These are phyloP conservation scores for Mycena belliarum DNA, from an alignment of 768 basidiomycete genomes.

Conservation along the genomic window DNA sequence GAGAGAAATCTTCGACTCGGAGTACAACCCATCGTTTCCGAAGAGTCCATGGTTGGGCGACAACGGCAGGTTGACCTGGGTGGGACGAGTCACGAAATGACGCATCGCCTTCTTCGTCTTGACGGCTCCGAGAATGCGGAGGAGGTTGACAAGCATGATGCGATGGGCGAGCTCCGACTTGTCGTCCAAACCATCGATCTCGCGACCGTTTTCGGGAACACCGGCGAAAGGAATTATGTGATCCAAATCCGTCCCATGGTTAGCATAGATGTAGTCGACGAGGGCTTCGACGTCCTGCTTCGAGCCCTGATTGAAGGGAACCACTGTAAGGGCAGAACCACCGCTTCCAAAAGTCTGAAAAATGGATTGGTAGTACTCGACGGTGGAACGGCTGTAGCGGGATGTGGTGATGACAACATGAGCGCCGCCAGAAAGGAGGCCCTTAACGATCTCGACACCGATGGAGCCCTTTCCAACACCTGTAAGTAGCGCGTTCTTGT, in stretches of 20 bases:
- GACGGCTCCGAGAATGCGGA: slow-evolving; percentile 94
- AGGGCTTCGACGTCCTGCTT: slow-evolving; percentile 99
- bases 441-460: slow-evolving; percentile 96
- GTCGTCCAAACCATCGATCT: slow-evolving; percentile 97
- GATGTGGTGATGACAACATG: slow-evolving; percentile 98
- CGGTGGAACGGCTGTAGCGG: slow-evolving; percentile 91
- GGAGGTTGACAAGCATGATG: slow-evolving; percentile 97
- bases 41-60: slow-evolving; percentile 98
- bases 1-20: slow-evolving; percentile 97
- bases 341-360: slow-evolving; percentile 94
- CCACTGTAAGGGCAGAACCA: slow-evolving; percentile 95
- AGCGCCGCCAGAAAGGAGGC: slow-evolving; percentile 93
- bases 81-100: slow-evolving; percentile 95
- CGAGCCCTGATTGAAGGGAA: slow-evolving; percentile 99
- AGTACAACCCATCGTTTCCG: slow-evolving; percentile 96
- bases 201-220: slow-evolving; percentile 96
- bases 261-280: slow-evolving; percentile 97
- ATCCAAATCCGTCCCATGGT: slow-evolving; percentile 93
- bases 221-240: slow-evolving; percentile 99
- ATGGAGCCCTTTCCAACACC: slow-evolving; percentile 98
- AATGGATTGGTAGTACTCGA: slow-evolving; percentile 98
- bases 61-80: slow-evolving; percentile 95
- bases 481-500: slow-evolving; percentile 97
- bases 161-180: slow-evolving; percentile 97
- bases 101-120: slow-evolving; percentile 98